phyloP scores from a whole-genome alignment of 116 monocot species.

The Trichopus zeylanicus region DNA sequence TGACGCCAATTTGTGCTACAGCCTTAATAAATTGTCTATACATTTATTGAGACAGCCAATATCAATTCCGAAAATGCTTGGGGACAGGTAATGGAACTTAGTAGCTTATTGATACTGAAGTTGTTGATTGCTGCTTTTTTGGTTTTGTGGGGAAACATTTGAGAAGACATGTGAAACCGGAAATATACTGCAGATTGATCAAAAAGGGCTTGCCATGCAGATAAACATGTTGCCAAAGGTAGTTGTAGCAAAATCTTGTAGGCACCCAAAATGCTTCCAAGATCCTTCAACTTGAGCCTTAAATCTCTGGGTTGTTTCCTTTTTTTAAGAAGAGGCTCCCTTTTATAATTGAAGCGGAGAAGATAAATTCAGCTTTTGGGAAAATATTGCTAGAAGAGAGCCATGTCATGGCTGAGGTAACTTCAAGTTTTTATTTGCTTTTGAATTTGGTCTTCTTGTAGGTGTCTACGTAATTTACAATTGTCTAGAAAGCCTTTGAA shows the following conservation, averaged over 20 bases:
- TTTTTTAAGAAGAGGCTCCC: constrained; percentile 1
- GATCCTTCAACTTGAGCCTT: not conserved
- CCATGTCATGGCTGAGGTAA: not conserved
- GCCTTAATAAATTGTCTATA: no score
- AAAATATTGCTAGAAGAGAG: constrained; percentile 1
- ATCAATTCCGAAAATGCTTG: not conserved
- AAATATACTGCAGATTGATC: constrained; percentile 1
- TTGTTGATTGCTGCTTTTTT: not conserved
- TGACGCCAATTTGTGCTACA: no score
- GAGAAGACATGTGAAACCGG: not conserved
- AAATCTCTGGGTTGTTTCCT: not conserved
- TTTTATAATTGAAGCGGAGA: not conserved
- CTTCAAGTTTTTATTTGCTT: not conserved
- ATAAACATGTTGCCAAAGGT: not conserved
- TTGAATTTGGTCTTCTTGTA: no score
- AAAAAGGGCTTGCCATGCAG: not conserved
- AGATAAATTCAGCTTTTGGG: constrained; percentile 1
- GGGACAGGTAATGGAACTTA: not conserved
- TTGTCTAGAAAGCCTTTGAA: no score
- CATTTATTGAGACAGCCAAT: no score
- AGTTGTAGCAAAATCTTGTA: not conserved
- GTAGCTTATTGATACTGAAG: not conserved
- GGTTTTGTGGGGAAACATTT: constrained; percentile 5
- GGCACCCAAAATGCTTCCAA: not conserved
- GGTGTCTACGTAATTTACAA: no score